phyloP scores from a whole-genome alignment of 805 yeast species.

The Lipomyces orientalis region DNA sequence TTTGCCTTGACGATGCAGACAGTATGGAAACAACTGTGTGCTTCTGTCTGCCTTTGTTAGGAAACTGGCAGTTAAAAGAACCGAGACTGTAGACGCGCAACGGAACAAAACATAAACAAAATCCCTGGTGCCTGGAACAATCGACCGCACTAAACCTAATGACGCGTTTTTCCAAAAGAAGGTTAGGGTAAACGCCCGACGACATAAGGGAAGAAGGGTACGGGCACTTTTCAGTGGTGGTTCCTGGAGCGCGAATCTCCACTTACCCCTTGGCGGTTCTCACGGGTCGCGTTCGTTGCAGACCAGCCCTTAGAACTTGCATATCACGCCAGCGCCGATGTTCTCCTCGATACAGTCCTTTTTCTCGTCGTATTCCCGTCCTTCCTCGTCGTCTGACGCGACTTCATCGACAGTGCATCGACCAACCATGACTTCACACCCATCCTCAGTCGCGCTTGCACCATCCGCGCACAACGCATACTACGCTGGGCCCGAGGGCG shows the following conservation, averaged over 20 bases:
- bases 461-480: constrained; percentile 2
- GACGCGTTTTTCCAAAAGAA: background rate
- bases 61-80: no score
- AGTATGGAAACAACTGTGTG: no score
- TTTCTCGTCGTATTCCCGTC: constrained; percentile 1
- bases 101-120: background rate
- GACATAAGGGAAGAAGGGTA: background rate
- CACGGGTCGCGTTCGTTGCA: background rate
- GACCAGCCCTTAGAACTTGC: background rate
- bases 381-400: background rate
- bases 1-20: no score
- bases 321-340: background rate
- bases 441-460: constrained; percentile 19
- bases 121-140: background rate
- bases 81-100: no score
- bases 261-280: background rate
- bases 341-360: constrained; percentile 11
- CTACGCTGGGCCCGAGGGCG: constrained; percentile 6
- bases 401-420: constrained; percentile 3
- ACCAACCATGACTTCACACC: constrained; percentile 9
- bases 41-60: no score
- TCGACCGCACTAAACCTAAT: background rate
- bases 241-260: background rate
- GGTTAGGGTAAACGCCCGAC: background rate
- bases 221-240: background rate